Base-by-base conservation (phyloP, 2,329 filamentous ascomycete genomes). In the Emericellopsis atlantica region DNA sequence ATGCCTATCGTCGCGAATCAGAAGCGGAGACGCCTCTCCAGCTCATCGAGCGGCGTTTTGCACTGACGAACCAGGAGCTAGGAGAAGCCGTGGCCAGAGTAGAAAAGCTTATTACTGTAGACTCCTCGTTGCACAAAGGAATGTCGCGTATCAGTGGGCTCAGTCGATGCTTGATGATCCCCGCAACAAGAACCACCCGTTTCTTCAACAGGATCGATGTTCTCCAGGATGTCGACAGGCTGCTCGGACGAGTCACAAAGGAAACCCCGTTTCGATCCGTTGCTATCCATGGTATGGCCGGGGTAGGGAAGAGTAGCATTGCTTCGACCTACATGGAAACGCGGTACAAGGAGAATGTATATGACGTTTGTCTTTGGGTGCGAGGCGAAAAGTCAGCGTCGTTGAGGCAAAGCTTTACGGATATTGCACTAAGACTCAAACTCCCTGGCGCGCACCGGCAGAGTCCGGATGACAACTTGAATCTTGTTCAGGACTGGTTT, bases 281-380 rank as follows among this genome's bases (percentile, higher is more conserved):
- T 16, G 40, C 44, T 7, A 23, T 47, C n/a, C 32, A 44, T 34
- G 45, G 45, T 6, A 5, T 45, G n/a, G 45, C 36, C 2, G 44
- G 45, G 6, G 21, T 47, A 1, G 44, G 45, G 10, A 47, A 47
- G 37, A 47, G 40, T 15, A 18, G n/a, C n/a, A 24, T 47, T 16
- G 45, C 44, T 12, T 22, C 40, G 18, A 26, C 21, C 6, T 47
- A 47, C 26, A 23, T 23, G 5, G 41, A 47, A 16, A 37, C 9
- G 15, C 36, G 24, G 24, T n/a, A 35, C 14, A 26, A n/a, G 5
- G 21, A 32, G 16, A 16, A 24, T 8, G 42, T 22, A 1, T 26
- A 38, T 5, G 40, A 43, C 29, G 44, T 36, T 2, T 26, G 43
- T 12, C 36, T 47, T 12, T 47, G 44, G 46, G 31, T 46, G 10